Base-by-base conservation (phyloP, 176 grass and related monocot species). In the Saccharum officinarum region DNA sequence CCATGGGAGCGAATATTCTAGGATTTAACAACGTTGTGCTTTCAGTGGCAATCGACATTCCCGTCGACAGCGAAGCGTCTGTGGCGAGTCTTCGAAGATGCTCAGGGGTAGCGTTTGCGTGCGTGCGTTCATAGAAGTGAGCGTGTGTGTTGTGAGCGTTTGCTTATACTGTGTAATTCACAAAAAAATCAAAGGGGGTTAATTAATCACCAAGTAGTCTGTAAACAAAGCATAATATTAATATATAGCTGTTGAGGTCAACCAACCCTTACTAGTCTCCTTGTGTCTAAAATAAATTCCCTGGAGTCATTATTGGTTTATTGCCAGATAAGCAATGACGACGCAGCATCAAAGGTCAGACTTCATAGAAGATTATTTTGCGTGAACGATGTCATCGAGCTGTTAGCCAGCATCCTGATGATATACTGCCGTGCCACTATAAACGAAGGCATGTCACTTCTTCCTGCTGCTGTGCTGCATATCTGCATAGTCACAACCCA, bases 261-360 rank as follows among this genome's bases (percentile, higher is more conserved):
- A 41, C 34, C 33, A 7, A 38, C 10, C 57, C 41, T 49, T 37
- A 7, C 10, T 16, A 1, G 9, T 37, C 23, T 23, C 12, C 4
- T 61, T 49, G 4, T 67, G 7, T 22, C 12, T 22, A 7, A 67
- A 22, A 47, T 0, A 34, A 66, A 47, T 14, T 47, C 15, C 22
- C 10, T 17, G 7, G 57, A 42, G 76, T 2, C 6, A 12, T 63
- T 26, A 41, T 38, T 61, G 10, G 1, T 40, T 6, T 42, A 49
- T 82, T 54, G 22, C 33, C 20, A 67, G 28, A 26, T 41, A 67
- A 60, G 83, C 74, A 69, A 45, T 78, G 83, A 60, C 49, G 7
- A 69, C 64, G 12, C 65, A 61, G 0, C 41, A 76, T 28, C 83
- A 61, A 2, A 85, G 47, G 64, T 85, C 70, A 55, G 59, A 61